Evolutionary conservation across 306 rosid genomes (phyloP), one percentile per base, ranked within the genome.

Genomic region (Vachellia collinsii): DNA sequence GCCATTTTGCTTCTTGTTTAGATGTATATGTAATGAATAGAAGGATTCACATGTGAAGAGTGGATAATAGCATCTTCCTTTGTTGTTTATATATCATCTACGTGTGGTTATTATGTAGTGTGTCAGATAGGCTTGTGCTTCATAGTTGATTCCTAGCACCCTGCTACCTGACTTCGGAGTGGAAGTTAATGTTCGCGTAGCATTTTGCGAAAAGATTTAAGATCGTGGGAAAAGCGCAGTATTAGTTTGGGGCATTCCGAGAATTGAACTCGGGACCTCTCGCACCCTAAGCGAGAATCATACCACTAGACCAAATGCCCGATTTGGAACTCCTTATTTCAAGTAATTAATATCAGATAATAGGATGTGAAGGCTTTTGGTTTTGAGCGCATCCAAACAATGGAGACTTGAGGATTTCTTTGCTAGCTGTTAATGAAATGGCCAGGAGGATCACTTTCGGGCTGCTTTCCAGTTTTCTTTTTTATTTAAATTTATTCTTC

Each of bases 241-340:
- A 19, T 53, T 7, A 0, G 3, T 7, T 0, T 0, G 93, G 91
- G 91, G 90, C 91, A 88, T 84, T 88, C 90, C 89, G 89, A 88
- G 90, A 90, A 88, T 84, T 88, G 93, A 88, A 80, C 87, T 88
- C 88, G 86, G 88, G 90, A 86, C 90, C 90, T 90, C 91, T 86
- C 86, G 87, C 90, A 87, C 91, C 88, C 88, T 85, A 85, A 87
- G 89, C 90, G 91, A 87, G 93, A 89, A 89, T 89, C 91, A 87
- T 82, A 83, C 89, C 91, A 89, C 91, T 80, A 81, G 88, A 84
- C 90, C 69, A 74, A 67, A 81, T 72, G 79, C 74, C 83, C 86
- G 2, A 2, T 29, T 29, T 29, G 1, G 34, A 29, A 29, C 34
- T 29, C 34, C 1, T 29, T 29, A 2, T 29, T 29, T 29, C 34